Percentiles rank a stretch among this genome's conserved stretches.
Evolutionary conservation across 202 grass and related monocot species (phyloP).

Genomic region (Setaria viridis): DNA sequence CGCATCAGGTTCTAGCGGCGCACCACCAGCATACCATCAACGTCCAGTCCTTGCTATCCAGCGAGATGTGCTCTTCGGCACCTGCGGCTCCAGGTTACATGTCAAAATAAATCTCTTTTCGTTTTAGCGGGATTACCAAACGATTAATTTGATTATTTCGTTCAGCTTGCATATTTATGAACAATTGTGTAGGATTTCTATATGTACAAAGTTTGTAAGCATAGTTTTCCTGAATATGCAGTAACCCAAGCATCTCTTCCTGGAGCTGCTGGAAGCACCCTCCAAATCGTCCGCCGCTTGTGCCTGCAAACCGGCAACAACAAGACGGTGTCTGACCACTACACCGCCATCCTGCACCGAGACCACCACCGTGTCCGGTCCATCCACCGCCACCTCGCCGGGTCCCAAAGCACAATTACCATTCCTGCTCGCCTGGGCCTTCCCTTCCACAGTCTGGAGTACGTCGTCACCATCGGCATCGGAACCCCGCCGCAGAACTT

Average conservation of each 20-base stretch:
- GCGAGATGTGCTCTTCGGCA: neutral
- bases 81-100: neutral
- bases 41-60: neutral
- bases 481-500: constrained; percentile 21
- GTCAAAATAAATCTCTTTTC: neutral
- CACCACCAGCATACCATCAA: neutral
- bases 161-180: neutral
- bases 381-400: neutral
- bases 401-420: neutral
- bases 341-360: neutral
- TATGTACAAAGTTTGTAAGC: neutral
- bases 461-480: constrained; percentile 40
- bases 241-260: neutral
- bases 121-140: neutral
- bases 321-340: neutral
- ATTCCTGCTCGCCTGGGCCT: constrained; percentile 9
- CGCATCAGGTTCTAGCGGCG: neutral
- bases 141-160: neutral
- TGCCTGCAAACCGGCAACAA: neutral
- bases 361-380: neutral
- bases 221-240: neutral
- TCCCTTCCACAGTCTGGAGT: neutral
- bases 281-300: neutral
- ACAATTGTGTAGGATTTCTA: neutral
- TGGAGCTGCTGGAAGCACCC: neutral